Percentiles rank a stretch among this genome's conserved stretches.
Evolutionary conservation across 169 alveolate species (phyloP).

Genomic region (Plasmodium blacklocki): DNA sequence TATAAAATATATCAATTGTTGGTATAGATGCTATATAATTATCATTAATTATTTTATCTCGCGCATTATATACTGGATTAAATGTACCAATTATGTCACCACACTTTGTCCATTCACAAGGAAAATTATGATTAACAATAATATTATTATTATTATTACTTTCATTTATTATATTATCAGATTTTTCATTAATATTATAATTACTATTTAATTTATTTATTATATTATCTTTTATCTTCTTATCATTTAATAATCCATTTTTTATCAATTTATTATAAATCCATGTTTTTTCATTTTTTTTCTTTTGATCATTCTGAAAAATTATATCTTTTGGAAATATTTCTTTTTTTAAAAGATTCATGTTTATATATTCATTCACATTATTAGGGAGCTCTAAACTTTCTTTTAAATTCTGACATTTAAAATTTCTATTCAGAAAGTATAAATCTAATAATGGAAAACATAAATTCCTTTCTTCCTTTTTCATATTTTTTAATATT

Average conservation of each 20-base stretch:
- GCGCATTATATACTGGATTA: conserved; percentile 68
- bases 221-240: neutral
- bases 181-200: neutral
- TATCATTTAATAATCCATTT: neutral
- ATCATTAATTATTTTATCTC: conserved; percentile 68
- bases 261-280: conserved; percentile 16
- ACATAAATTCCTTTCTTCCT: conserved; percentile 54
- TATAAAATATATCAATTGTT: conserved; percentile 78
- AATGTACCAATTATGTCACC: conserved; percentile 39
- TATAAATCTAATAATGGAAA: conserved; percentile 67
- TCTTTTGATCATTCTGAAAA: conserved; percentile 31
- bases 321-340: conserved; percentile 31
- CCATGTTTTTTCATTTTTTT: conserved; percentile 1
- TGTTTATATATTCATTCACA: conserved; percentile 67
- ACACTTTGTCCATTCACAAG: conserved; percentile 30
- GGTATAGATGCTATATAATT: conserved; percentile 74
- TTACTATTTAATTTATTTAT: neutral
- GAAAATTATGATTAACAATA: neutral
- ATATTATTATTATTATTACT: neutral
- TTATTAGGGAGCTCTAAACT: conserved; percentile 35
- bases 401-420: conserved; percentile 55
- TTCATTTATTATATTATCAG: neutral
- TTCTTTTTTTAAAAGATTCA: conserved; percentile 50
- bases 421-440: conserved; percentile 56
- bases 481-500: conserved; percentile 46